A percentile compares a stretch with the other conserved stretches of the same genome.
Evolutionary conservation across 148 eudicot genomes (phyloP).

Genomic region (Linanthus parryae): DNA sequence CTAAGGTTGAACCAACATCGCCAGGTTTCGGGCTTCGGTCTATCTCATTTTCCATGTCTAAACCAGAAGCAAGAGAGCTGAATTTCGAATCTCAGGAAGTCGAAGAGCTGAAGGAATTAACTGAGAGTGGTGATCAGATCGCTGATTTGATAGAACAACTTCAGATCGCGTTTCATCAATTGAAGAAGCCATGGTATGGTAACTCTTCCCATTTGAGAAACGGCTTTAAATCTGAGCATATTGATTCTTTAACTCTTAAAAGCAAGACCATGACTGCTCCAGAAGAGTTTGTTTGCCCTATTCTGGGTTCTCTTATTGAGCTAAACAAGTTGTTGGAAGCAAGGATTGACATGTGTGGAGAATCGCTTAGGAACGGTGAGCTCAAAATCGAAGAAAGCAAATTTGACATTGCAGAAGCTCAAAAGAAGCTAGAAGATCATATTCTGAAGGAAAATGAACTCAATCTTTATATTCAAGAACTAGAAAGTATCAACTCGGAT

Average conservation of each 20-base stretch:
- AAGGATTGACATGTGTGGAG: conserved; percentile 27
- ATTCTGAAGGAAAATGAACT: conserved; percentile 13
- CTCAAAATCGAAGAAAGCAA: conserved; percentile 22
- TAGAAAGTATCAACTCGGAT: conserved; percentile 11
- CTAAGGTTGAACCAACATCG: conserved; percentile 15
- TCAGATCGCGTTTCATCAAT: conserved; percentile 23
- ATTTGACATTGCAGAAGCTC: conserved; percentile 19
- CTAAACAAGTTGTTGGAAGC: conserved; percentile 39
- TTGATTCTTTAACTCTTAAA: conserved; percentile 16
- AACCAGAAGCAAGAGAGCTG: conserved; percentile 28
- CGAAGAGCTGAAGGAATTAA: conserved; percentile 26
- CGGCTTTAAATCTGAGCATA: conserved; percentile 11
- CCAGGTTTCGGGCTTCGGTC: conserved; percentile 20
- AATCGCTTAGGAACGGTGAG: conserved; percentile 16
- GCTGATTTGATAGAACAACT: conserved; percentile 34
- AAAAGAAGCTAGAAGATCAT: conserved; percentile 21
- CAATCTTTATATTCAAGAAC: conserved; percentile 17
- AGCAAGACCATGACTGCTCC: conserved; percentile 14
- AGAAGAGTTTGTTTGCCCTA: conserved; percentile 20
- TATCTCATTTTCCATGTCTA: conserved; percentile 13
- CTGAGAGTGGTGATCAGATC: conserved; percentile 12
- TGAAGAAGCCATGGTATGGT: conserved; percentile 32
- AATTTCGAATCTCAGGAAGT: conserved; percentile 19
- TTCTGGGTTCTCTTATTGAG: conserved; percentile 23
- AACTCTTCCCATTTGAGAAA: conserved; percentile 12